A percentile compares a stretch with the other conserved stretches of the same genome.
These are phyloP conservation scores for Suillus placidus DNA, from an alignment of 768 basidiomycete genomes.

Conservation along the genomic window DNA sequence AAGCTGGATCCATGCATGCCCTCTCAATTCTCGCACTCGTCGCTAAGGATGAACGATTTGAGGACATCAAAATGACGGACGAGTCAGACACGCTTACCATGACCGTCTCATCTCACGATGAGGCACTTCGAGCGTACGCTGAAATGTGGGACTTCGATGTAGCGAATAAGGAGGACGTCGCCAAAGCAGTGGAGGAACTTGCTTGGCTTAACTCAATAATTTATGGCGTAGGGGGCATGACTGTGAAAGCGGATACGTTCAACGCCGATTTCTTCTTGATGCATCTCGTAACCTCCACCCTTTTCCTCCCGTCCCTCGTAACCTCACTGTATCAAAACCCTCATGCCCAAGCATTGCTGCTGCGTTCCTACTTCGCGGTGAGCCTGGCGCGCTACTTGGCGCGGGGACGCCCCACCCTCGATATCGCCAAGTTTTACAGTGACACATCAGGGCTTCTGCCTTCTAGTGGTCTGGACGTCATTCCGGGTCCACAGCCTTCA, in stretches of 20 bases:
- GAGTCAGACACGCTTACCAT: slow-evolving; percentile 36
- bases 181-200: slow-evolving; percentile 63
- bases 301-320: slow-evolving; percentile 59
- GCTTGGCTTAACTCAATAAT: slow-evolving; percentile 56
- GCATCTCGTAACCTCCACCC: slow-evolving; percentile 69
- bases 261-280: slow-evolving; percentile 70
- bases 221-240: slow-evolving; percentile 62
- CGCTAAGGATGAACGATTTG: slow-evolving; percentile 47
- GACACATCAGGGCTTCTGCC: slow-evolving; percentile 22
- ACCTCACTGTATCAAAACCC: slow-evolving; percentile 34
- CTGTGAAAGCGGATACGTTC: slow-evolving; percentile 39
- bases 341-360: slow-evolving; percentile 26
- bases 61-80: slow-evolving; percentile 21
- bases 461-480: slow-evolving; percentile 16
- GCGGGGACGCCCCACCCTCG: slow-evolving; percentile 37
- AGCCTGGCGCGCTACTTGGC: slow-evolving; percentile 34
- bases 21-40: slow-evolving; percentile 57
- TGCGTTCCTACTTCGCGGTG: slow-evolving; percentile 33
- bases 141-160: slow-evolving; percentile 49
- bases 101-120: slow-evolving; percentile 35
- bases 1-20: slow-evolving; percentile 27
- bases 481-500: slow-evolving; percentile 10
- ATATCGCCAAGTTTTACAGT: slow-evolving; percentile 35
- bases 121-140: slow-evolving; percentile 44
- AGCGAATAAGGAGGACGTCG: slow-evolving; percentile 38